A percentile compares a stretch with the other conserved stretches of the same genome.
These are phyloP conservation scores for Skeletonema marinoi DNA, from an alignment of 108 stramenopile genomes.

Conservation along the genomic window DNA sequence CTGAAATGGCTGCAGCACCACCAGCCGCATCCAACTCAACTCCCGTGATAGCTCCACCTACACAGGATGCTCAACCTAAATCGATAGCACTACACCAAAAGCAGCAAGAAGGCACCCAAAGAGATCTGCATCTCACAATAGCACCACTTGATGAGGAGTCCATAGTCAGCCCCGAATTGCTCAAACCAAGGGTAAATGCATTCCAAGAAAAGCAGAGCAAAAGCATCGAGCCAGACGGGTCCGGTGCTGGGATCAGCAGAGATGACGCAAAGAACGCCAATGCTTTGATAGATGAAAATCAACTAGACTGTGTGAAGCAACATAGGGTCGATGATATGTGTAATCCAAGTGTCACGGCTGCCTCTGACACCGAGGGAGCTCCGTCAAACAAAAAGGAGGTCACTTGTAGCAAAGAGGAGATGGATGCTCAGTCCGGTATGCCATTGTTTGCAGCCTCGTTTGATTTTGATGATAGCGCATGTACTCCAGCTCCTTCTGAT, in stretches of 20 bases:
- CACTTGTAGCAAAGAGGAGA: not conserved
- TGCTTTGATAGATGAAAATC: too few species aligned
- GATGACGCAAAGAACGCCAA: not conserved
- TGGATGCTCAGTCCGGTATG: not conserved
- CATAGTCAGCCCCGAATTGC: not conserved
- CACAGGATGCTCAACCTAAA: not conserved
- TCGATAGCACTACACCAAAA: not conserved
- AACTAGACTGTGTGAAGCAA: not conserved
- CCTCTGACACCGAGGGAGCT: not conserved
- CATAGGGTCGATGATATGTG: not conserved
- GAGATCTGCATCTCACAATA: not conserved
- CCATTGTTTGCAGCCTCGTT: not conserved
- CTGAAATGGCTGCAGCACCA: not conserved
- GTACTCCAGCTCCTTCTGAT: not conserved
- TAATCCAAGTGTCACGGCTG: too few species aligned
- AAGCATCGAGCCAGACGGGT: not conserved
- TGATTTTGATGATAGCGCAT: not conserved
- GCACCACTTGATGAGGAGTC: not conserved
- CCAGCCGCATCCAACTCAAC: too few species aligned
- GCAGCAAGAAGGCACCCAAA: not conserved
- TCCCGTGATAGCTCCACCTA: not conserved
- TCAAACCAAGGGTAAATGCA: not conserved
- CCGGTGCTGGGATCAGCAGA: not conserved
- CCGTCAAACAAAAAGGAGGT: not conserved
- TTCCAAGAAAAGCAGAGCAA: not conserved